A percentile compares a stretch with the other conserved stretches of the same genome.
These are phyloP conservation scores for Albizia julibrissin DNA, from an alignment of 306 rosid genomes.

Conservation along the genomic window DNA sequence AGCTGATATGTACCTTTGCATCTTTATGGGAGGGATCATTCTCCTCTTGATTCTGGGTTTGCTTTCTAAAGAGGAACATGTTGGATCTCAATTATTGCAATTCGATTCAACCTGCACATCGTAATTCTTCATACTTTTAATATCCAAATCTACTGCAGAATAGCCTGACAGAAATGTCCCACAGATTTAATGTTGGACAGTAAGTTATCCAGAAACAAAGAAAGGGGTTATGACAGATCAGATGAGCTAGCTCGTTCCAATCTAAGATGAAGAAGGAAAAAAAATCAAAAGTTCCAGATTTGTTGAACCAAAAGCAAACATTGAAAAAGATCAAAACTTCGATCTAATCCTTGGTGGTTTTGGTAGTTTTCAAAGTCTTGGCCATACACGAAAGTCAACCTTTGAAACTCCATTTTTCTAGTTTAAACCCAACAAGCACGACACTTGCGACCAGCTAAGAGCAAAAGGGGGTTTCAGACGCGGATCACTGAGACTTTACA, in stretches of 20 bases:
- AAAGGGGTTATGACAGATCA: background rate
- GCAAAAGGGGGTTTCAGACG: background rate
- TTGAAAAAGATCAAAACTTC: background rate
- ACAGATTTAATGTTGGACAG: background rate
- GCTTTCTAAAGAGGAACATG: constrained; percentile 68
- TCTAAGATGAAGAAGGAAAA: background rate
- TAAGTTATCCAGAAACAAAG: background rate
- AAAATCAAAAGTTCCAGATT: background rate
- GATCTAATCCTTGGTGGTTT: background rate
- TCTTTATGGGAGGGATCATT: constrained; percentile 55
- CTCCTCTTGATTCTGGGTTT: constrained; percentile 51
- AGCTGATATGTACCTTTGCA: constrained; percentile 52
- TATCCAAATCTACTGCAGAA: background rate
- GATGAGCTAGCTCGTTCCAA: background rate
- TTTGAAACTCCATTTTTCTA: constrained; percentile 1
- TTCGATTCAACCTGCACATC: constrained; percentile 37
- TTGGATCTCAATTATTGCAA: constrained; percentile 27
- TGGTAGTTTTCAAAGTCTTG: background rate
- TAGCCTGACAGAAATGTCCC: background rate
- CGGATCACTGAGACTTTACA: background rate
- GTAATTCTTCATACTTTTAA: constrained; percentile 9
- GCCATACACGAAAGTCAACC: constrained; percentile 16
- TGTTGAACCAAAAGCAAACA: background rate
- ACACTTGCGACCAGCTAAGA: background rate
- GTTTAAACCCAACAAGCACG: background rate